Evolutionary conservation across 2,329 filamentous ascomycete genomes (phyloP), one percentile per base, ranked within the genome.

Genomic region (Sarocladium brachiariae): DNA sequence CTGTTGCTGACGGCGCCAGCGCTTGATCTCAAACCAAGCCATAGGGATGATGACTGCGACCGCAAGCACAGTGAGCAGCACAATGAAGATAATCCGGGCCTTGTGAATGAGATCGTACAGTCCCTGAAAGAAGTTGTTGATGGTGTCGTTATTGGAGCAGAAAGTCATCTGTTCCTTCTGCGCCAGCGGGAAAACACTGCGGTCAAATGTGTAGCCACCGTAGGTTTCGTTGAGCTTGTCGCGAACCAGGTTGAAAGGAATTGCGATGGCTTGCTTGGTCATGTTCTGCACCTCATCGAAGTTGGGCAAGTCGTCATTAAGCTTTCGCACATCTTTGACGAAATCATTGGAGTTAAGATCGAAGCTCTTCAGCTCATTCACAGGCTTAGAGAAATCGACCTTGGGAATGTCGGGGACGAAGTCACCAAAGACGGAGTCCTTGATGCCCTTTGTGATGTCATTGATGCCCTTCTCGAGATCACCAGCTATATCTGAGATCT

Each of bases 231-330:
- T 86, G 60, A 99, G 78, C 43, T 86, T 72, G 54, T 75, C 70
- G 59, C 87, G 88, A 60, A 96, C 81, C 54, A 89, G 72, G 59
- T 92, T 78, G 65, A 99, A 97, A 0, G 93, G 93, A 1, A 84
- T 70, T 2, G 82, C 75, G 51, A 97, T 85, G 35, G 87, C 80
- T 50, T 77, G 76, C 57, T 87, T 78, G 16, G 90, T 92, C 60
- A 90, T 74, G 55, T 96, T 91, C 61, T 92, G 81, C 49, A 96
- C 87, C 54, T 95, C 73, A 21, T 82, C 78, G 63, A 97, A 97
- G 2, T 79, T 86, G 0, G 92, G 93, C 11, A 97, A 84, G 2
- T 87, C 84, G 24, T 75, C 70, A 64, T 96, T 92, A 57, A 96
- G 75, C 54, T 84, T 76, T 51, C 81, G 70, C 10, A 97, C 74